A percentile compares a stretch with the other conserved stretches of the same genome.
These are phyloP conservation scores for Colletotrichum acutatum DNA, from an alignment of 2,329 filamentous ascomycete species.

Conservation along the genomic window DNA sequence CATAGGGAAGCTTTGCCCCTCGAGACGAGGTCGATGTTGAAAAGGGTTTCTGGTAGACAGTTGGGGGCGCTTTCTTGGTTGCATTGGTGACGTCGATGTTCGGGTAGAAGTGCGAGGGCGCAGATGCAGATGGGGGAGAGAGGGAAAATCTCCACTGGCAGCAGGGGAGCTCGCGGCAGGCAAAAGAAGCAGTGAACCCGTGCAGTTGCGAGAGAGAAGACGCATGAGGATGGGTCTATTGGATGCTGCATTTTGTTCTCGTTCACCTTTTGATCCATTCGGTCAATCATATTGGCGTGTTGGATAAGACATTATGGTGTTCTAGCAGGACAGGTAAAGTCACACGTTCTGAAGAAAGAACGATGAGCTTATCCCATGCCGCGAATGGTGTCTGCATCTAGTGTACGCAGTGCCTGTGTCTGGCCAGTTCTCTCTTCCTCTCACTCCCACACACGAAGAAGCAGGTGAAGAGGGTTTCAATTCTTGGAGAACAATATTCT, in stretches of 20 bases:
- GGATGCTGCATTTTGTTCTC: neutral
- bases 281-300: too few species aligned
- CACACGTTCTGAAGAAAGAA: too few species aligned
- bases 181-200: neutral
- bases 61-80: neutral
- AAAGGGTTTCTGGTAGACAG: neutral
- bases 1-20: neutral
- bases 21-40: neutral
- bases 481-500: too few species aligned
- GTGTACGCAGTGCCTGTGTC: too few species aligned
- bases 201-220: neutral
- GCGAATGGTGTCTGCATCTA: too few species aligned
- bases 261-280: too few species aligned
- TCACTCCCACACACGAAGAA: too few species aligned
- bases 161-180: neutral
- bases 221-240: neutral
- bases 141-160: neutral
- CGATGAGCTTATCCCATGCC: too few species aligned
- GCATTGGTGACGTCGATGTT: slow-evolving; percentile 25
- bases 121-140: neutral
- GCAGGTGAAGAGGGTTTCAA: too few species aligned
- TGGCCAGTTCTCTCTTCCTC: too few species aligned
- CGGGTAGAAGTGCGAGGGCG: slow-evolving; percentile 3
- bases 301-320: too few species aligned
- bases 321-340: too few species aligned